These are phyloP conservation scores for Paracoccidioides lutzii DNA, from an alignment of 2,329 filamentous ascomycete species.

Conservation along the genomic window DNA sequence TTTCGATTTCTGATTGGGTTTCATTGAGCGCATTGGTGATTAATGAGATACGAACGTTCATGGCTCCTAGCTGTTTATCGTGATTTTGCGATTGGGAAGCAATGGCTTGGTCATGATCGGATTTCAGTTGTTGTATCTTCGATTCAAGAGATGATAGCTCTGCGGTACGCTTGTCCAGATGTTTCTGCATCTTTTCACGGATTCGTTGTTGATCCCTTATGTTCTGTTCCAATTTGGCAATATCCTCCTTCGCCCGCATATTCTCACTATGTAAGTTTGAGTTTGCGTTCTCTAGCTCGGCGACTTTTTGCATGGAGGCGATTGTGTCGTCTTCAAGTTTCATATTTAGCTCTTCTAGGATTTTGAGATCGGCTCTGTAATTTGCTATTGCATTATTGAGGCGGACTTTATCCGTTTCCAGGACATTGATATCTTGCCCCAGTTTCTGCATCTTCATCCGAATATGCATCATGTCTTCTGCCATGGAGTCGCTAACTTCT, in stretches of 20 bases:
- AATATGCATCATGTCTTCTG: constrained; percentile 33
- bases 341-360: constrained; percentile 31
- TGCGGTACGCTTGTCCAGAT: constrained; percentile 24
- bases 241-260: constrained; percentile 18
- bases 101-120: constrained; percentile 18
- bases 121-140: constrained; percentile 24
- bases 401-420: constrained; percentile 29
- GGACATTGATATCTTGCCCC: constrained; percentile 28
- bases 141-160: constrained; percentile 24
- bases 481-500: constrained; percentile 28
- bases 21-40: constrained; percentile 29
- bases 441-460: constrained; percentile 32
- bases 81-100: constrained; percentile 17
- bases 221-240: constrained; percentile 24
- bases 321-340: constrained; percentile 28
- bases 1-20: constrained; percentile 24
- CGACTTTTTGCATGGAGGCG: constrained; percentile 19
- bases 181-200: constrained; percentile 23
- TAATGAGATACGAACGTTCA: constrained; percentile 31
- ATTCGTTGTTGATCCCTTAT: constrained; percentile 22
- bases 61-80: constrained; percentile 24
- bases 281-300: constrained; percentile 23
- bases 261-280: constrained; percentile 26
- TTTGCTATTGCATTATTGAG: constrained; percentile 31
- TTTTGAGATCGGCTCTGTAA: constrained; percentile 32